phyloP scores from a whole-genome alignment of 108 stramenopile genomes.

The Cyclotella baltica region DNA sequence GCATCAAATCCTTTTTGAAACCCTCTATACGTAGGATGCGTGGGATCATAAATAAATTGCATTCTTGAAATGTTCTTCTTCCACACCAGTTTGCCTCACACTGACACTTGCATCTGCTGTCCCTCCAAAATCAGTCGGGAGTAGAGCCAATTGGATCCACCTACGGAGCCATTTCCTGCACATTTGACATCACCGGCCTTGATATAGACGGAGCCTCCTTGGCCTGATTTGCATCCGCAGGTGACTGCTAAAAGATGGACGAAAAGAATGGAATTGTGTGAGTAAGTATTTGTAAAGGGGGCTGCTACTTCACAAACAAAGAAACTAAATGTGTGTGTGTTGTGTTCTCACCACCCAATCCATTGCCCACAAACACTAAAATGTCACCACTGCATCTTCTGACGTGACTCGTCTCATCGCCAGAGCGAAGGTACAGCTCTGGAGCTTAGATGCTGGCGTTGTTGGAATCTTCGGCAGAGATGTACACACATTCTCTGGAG shows the following conservation, averaged over 20 bases:
- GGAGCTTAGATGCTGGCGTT: slow-evolving; percentile 20
- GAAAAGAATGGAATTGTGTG: background rate
- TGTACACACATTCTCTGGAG: slow-evolving; percentile 25
- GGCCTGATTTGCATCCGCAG: slow-evolving; percentile 22
- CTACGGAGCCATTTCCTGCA: slow-evolving; percentile 6
- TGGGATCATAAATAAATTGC: slow-evolving; percentile 42
- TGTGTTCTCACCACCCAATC: slow-evolving; percentile 26
- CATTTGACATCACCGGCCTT: slow-evolving; percentile 33
- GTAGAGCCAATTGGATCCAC: too few species aligned
- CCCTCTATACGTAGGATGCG: background rate
- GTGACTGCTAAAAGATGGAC: slow-evolving; percentile 9
- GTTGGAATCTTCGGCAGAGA: slow-evolving; percentile 36
- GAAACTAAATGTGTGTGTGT: too few species aligned
- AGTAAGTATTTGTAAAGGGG: background rate
- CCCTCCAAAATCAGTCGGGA: slow-evolving; percentile 27
- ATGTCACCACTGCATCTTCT: slow-evolving; percentile 42
- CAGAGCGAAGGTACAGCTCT: slow-evolving; percentile 27
- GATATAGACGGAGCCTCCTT: slow-evolving; percentile 39
- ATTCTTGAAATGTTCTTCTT: slow-evolving; percentile 41
- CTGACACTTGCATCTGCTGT: background rate
- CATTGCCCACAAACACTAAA: slow-evolving; percentile 35
- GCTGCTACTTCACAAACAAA: background rate
- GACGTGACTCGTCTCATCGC: slow-evolving; percentile 26
- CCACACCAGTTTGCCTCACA: slow-evolving; percentile 6
- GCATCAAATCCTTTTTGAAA: background rate